These are phyloP conservation scores for Mycena maculata DNA, from an alignment of 768 basidiomycete genomes.

Conservation along the genomic window DNA sequence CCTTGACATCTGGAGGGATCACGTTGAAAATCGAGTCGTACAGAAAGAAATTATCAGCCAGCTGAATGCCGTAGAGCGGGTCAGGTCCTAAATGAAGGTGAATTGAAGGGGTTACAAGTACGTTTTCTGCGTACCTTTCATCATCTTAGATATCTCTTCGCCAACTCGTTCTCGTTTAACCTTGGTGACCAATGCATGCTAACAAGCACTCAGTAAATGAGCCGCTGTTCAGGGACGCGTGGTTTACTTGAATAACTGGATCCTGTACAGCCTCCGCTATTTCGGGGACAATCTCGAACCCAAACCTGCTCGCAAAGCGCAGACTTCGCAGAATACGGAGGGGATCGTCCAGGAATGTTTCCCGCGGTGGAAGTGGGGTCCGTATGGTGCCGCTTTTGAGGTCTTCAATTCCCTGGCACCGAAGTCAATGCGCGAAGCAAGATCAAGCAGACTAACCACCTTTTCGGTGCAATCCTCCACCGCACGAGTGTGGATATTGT, in stretches of 20 bases:
- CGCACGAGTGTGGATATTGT: conserved; percentile 86
- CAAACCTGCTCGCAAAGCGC: conserved; percentile 91
- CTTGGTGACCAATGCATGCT: conserved; percentile 79
- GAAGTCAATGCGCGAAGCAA: conserved; percentile 8
- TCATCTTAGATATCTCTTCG: conserved; percentile 94
- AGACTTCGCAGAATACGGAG: conserved; percentile 91
- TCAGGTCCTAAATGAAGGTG: conserved; percentile 65
- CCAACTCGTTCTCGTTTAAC: conserved; percentile 93
- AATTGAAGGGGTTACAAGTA: conserved; percentile 14
- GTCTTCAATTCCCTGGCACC: conserved; percentile 82
- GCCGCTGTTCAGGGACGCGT: conserved; percentile 40
- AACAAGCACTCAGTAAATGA: not conserved
- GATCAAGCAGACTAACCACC: conserved; percentile 50
- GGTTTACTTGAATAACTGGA: conserved; percentile 69
- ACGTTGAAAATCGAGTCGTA: conserved; percentile 73
- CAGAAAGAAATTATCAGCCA: conserved; percentile 81
- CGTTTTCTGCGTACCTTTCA: conserved; percentile 68
- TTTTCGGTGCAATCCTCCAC: conserved; percentile 91
- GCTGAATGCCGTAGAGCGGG: conserved; percentile 76
- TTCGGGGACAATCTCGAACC: conserved; percentile 80
- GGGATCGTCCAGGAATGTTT: conserved; percentile 96
- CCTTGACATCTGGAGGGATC: conserved; percentile 58
- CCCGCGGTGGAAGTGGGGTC: conserved; percentile 86
- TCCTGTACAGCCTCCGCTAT: conserved; percentile 73
- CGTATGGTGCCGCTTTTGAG: conserved; percentile 81